Evolutionary conservation across 2,329 filamentous ascomycete genomes (phyloP), one percentile per base, ranked within the genome.

Genomic region (Cytospora paraplurivora): DNA sequence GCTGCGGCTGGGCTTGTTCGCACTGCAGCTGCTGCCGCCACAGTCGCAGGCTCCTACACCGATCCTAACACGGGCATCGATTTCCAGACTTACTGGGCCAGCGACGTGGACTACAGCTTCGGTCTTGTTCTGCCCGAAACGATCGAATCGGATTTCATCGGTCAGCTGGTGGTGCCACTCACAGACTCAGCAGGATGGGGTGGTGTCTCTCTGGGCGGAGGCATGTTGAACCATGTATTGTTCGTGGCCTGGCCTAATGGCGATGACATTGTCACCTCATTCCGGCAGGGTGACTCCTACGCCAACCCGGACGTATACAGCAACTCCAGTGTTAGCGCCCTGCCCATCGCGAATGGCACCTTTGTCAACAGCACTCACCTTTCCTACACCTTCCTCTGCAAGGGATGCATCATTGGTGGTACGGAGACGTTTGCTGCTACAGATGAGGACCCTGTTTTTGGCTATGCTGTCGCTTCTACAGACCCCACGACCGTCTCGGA

Each of bases 91-190:
- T 77, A 74, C 59, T 65, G 64, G 4, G 69, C 75, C 35, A 68
- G 74, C 33, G 56, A 53, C 37, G 68, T 68, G 54, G 78, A 77
- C 32, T 84, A 75, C 69, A 75, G 70, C 33, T 79, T 84, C 59
- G 82, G 81, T 68, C 76, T 86, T 49, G 81, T 79, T 1, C 71
- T 85, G 2, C 82, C 83, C 1, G 75, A 81, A 63, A 79, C 73
- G 13, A 71, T 79, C 15, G 76, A 72, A 1, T 77, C 77, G 13
- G 83, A 86, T 70, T 79, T 85, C 66, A 83, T 86, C 63, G 81
- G 79, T 7, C 81, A 85, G 68, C 75, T 87, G 49, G 78, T 83
- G 1, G 72, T 71, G 1, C 77, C 77, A 0, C 67, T 75, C 21
- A 72, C 50, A 33, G 11, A 68, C 17, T 76, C 79, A 58, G 76